Base-by-base conservation (phyloP, 1,284 basidiomycete genomes). In the Rhodotorula mucilaginosa region DNA sequence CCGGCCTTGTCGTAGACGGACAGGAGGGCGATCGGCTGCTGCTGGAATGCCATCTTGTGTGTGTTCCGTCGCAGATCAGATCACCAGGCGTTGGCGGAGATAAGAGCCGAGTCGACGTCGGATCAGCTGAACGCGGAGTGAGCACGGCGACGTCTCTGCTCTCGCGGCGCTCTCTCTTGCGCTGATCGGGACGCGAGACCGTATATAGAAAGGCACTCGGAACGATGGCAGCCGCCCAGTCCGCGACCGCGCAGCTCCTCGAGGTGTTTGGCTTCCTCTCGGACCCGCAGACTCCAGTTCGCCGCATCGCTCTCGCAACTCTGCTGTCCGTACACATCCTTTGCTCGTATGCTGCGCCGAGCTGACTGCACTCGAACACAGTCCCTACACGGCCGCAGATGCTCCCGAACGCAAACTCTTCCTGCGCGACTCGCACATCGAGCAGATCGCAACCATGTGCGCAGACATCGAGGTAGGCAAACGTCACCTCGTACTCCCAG, bases 1-100 rank as follows among this genome's bases (percentile, higher is more conserved):
- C 89, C 88, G 58, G 90, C 88, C 84, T 99, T 99, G 86, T 99
- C 95, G 82, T 97, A 99, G 69, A 99, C 97, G 57, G 95, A 97
- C 69, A 99, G 85, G 69, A 99, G 85, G 44, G 67, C 67, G 47
- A 72, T 65, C 29, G 70, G 96, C 96, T 77, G 61, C 26, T 60
- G 68, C 19, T 59, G 13, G 44, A 59, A 39, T 23, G 58, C 26
- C 34, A 64, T 51, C 16, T 16, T n/a, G 59, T 1, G 6, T n/a
- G 29, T 12, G 15, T 26, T 15, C 19, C 15, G 6, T 29, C n/a
- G 54, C 19, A 18, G 21, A 13, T 29, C 2, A 31, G 60, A 23
- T 4, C 26, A 34, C 34, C 6, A 2, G 54, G 52, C 5, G 29
- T 13, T 8, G 10, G 39, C 39, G 39, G 39, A 44, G 7, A 44